Percentiles rank a stretch among this genome's conserved stretches.
Conservation (phyloP, 108 stramenopile species). For the Thalassiosira profunda region DNA sequence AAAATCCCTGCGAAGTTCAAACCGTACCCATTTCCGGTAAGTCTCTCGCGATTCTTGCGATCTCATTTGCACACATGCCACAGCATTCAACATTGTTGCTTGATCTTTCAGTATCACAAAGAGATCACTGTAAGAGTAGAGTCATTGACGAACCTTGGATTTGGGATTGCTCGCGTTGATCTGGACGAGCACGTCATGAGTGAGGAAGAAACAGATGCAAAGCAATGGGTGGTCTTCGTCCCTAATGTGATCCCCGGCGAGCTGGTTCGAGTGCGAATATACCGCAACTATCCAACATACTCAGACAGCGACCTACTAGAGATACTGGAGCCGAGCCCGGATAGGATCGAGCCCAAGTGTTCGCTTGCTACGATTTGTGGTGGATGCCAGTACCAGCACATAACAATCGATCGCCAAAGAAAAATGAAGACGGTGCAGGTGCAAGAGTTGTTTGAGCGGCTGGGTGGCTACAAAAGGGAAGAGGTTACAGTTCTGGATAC, state of each 20-base stretch:
- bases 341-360: slow-evolving; percentile 88
- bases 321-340: slow-evolving; percentile 78
- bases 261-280: slow-evolving; percentile 74
- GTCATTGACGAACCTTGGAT: slow-evolving; percentile 81
- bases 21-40: slow-evolving; percentile 43
- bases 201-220: slow-evolving; percentile 4
- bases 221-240: slow-evolving; percentile 92
- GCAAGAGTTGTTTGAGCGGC: slow-evolving; percentile 72
- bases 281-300: slow-evolving; percentile 85
- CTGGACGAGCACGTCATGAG: slow-evolving; percentile 12
- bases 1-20: slow-evolving; percentile 53
- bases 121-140: slow-evolving; percentile 57
- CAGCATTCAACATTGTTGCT: too few relatives aligned
- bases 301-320: slow-evolving; percentile 92
- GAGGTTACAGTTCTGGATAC: slow-evolving; percentile 58
- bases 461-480: slow-evolving; percentile 63
- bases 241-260: slow-evolving; percentile 95
- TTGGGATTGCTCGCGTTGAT: slow-evolving; percentile 69
- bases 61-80: too few relatives aligned
- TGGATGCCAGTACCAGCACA: slow-evolving; percentile 98
- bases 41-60: not conserved
- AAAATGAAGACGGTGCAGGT: slow-evolving; percentile 94
- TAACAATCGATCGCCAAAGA: slow-evolving; percentile 86
- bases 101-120: slow-evolving; percentile 58
- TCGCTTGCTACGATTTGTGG: slow-evolving; percentile 86